These are phyloP conservation scores for Cyberlindnera euphorbiae DNA, from an alignment of 805 yeast genomes.

Conservation along the genomic window DNA sequence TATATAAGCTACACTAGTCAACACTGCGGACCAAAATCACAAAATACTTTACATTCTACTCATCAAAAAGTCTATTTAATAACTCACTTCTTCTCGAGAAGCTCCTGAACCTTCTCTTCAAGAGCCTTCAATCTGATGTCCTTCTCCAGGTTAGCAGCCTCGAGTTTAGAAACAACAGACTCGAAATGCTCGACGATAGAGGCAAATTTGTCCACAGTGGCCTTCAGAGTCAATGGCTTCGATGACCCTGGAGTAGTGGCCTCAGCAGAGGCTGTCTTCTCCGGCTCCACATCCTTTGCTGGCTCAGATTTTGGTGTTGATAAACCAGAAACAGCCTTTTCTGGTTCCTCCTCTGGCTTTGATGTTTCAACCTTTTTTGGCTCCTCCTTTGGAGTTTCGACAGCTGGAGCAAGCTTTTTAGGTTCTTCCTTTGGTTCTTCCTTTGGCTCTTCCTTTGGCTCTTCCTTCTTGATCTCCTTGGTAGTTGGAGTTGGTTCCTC, in stretches of 20 bases:
- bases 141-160: slow-evolving; percentile 53
- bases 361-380: too few species aligned
- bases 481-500: slow-evolving; percentile 19
- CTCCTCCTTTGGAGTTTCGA: slow-evolving; percentile 11
- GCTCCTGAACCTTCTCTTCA: slow-evolving; percentile 56
- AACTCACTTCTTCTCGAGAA: slow-evolving; percentile 36
- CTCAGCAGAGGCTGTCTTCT: slow-evolving; percentile 12
- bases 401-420: slow-evolving; percentile 5
- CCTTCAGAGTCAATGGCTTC: slow-evolving; percentile 60
- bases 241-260: slow-evolving; percentile 11
- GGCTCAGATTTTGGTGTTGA: slow-evolving; percentile 6
- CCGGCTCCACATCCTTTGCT: slow-evolving; percentile 14
- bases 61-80: neutral
- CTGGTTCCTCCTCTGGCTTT: too few species aligned
- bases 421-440: slow-evolving; percentile 11
- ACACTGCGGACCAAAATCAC: too few species aligned
- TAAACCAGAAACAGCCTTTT: too few species aligned
- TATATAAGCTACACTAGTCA: too few species aligned
- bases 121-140: slow-evolving; percentile 55
- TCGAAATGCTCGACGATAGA: slow-evolving; percentile 54
- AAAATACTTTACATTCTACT: too few species aligned
- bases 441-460: slow-evolving; percentile 13
- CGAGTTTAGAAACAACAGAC: slow-evolving; percentile 45
- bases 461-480: slow-evolving; percentile 16
- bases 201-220: slow-evolving; percentile 65